Evolutionary conservation across 1,139 yeast species (phyloP).

Genomic region (Pneumocystis murina): DNA sequence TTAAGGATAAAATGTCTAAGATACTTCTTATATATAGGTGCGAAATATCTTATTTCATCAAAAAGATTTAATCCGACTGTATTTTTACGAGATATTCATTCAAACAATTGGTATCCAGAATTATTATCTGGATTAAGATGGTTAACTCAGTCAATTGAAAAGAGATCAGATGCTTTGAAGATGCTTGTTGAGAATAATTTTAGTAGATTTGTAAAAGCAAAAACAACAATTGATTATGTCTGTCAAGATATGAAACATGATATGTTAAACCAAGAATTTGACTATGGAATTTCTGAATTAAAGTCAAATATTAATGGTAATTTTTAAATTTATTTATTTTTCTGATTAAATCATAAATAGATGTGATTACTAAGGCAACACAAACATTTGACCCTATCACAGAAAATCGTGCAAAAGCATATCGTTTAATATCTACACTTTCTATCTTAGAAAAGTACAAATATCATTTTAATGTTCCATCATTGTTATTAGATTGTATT

Average conservation of each 20-base stretch:
- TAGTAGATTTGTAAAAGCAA: conserved; percentile 59
- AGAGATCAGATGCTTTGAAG: conserved; percentile 53
- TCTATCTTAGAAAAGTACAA: conserved; percentile 48
- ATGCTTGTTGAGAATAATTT: conserved; percentile 59
- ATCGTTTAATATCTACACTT: conserved; percentile 44
- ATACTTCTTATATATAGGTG: neutral
- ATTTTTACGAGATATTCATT: conserved; percentile 57
- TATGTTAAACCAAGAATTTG: conserved; percentile 25
- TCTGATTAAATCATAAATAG: conserved; percentile 2
- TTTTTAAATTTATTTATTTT: neutral
- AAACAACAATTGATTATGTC: conserved; percentile 48
- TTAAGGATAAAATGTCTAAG: neutral
- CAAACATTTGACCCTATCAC: conserved; percentile 62
- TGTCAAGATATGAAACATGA: conserved; percentile 31
- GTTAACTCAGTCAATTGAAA: conserved; percentile 46
- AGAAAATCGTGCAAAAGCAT: conserved; percentile 46
- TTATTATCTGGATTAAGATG: conserved; percentile 40
- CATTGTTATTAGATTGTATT: conserved; percentile 38
- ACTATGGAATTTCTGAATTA: conserved; percentile 23
- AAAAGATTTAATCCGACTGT: conserved; percentile 56
- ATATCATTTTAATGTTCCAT: conserved; percentile 60
- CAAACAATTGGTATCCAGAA: conserved; percentile 51
- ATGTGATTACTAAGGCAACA: conserved; percentile 35
- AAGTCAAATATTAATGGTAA: conserved; percentile 22
- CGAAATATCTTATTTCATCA: neutral